A percentile compares a stretch with the other conserved stretches of the same genome.
Conservation (phyloP, 352 stramenopile genomes). For the Globisporangium spinosum region DNA sequence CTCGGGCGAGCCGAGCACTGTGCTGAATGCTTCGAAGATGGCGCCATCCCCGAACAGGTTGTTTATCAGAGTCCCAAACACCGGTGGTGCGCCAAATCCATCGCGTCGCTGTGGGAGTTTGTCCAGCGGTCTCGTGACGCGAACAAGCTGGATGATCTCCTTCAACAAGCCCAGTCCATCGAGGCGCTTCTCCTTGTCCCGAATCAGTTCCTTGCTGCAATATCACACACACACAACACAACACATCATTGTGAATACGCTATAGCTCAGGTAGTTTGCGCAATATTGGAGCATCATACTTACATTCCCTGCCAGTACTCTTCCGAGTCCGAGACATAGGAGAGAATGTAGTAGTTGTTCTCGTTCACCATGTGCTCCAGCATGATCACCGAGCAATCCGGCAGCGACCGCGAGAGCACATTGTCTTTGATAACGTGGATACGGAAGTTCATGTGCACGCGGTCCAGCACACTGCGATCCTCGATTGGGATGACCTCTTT, state of each 20-base stretch:
- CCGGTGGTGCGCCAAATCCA: constrained; percentile 41
- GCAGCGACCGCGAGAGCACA: constrained; percentile 69
- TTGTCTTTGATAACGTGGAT: constrained; percentile 89
- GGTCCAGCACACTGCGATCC: constrained; percentile 52
- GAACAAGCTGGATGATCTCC: constrained; percentile 65
- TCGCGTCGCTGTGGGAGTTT: constrained; percentile 57
- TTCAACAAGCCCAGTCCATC: constrained; percentile 66
- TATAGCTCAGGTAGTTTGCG: background rate
- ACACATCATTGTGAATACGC: background rate
- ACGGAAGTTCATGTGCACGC: constrained; percentile 83
- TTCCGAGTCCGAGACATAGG: constrained; percentile 72
- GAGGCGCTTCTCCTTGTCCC: constrained; percentile 29
- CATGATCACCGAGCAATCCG: constrained; percentile 71
- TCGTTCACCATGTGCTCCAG: constrained; percentile 82
- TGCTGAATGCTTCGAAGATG: constrained; percentile 54
- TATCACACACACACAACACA: constrained; percentile 15
- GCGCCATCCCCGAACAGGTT: constrained; percentile 64
- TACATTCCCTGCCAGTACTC: constrained; percentile 70
- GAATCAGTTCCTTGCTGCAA: constrained; percentile 49
- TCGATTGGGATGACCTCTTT: constrained; percentile 77
- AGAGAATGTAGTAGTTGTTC: constrained; percentile 83
- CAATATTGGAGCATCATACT: constrained; percentile 1
- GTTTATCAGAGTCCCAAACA: constrained; percentile 59
- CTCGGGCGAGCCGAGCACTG: constrained; percentile 41
- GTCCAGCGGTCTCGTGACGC: constrained; percentile 58